Conservation (phyloP, 2,329 filamentous ascomycete genomes). For the Trichoderma semiorbis region DNA sequence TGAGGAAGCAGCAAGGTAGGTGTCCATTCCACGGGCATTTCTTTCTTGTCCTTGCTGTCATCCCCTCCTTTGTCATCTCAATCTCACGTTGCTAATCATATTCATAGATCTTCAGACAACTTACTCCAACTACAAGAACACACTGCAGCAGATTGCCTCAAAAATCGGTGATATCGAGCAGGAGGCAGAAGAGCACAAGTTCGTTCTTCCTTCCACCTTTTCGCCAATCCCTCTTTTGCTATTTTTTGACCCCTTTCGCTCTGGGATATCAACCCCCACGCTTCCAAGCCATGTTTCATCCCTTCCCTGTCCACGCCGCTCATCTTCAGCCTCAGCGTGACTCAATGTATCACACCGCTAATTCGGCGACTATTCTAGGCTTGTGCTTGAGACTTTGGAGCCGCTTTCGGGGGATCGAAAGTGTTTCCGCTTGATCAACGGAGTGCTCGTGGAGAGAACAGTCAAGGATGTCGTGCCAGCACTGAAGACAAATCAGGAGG, state of each 20-base stretch:
- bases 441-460: slow-evolving; percentile 89
- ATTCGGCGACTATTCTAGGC: slow-evolving; percentile 50
- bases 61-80: not conserved
- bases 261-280: not conserved
- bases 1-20: slow-evolving; percentile 73
- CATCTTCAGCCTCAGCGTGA: slow-evolving; percentile 35
- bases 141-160: slow-evolving; percentile 84
- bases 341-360: slow-evolving; percentile 24
- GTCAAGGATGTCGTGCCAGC: slow-evolving; percentile 89
- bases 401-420: slow-evolving; percentile 83
- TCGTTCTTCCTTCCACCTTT: slow-evolving; percentile 35
- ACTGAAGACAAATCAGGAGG: slow-evolving; percentile 89
- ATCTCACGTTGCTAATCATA: not conserved
- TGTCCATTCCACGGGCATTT: slow-evolving; percentile 4
- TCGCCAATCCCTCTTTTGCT: not conserved
- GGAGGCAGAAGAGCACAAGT: slow-evolving; percentile 98
- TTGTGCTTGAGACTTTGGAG: slow-evolving; percentile 87
- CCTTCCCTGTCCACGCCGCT: not conserved
- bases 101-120: slow-evolving; percentile 70
- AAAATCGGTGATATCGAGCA: slow-evolving; percentile 98
- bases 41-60: slow-evolving; percentile 12
- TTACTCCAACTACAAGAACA: slow-evolving; percentile 74
- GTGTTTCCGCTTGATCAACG: slow-evolving; percentile 98
- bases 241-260: not conserved
- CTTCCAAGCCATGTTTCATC: not conserved